These are phyloP conservation scores for Aureobasidium sp. DNA, from an alignment of 2,329 filamentous ascomycete species.

Conservation along the genomic window DNA sequence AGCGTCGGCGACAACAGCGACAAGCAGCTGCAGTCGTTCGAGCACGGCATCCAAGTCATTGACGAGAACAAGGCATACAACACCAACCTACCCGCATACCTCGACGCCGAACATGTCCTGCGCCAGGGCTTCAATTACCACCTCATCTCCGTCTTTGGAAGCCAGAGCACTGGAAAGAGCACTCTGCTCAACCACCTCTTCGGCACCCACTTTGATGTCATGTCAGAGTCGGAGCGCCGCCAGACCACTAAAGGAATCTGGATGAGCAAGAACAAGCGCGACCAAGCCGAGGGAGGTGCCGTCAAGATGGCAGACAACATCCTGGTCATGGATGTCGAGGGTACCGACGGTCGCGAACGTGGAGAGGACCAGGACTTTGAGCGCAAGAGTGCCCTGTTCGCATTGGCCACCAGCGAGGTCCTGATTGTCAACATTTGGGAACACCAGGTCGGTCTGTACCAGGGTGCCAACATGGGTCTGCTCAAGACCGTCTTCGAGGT, in stretches of 20 bases:
- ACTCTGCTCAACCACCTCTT: slow-evolving; percentile 95
- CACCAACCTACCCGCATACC: slow-evolving; percentile 69
- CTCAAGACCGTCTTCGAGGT: slow-evolving; percentile 99
- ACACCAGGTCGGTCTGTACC: slow-evolving; percentile 94
- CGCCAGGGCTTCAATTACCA: slow-evolving; percentile 98
- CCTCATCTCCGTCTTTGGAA: slow-evolving; percentile 96
- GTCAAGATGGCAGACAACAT: slow-evolving; percentile 90
- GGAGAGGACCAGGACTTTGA: slow-evolving; percentile 99
- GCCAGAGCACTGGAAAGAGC: slow-evolving; percentile 96
- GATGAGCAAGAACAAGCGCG: slow-evolving; percentile 92
- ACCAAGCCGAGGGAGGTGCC: slow-evolving; percentile 37
- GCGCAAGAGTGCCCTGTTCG: slow-evolving; percentile 94
- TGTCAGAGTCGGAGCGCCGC: slow-evolving; percentile 87
- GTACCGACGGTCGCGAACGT: slow-evolving; percentile 89
- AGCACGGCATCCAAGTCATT: slow-evolving; percentile 94
- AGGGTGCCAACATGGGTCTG: slow-evolving; percentile 97
- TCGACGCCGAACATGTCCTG: slow-evolving; percentile 69
- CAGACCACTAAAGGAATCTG: slow-evolving; percentile 99
- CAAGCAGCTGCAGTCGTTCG: slow-evolving; percentile 60
- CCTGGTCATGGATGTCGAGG: slow-evolving; percentile 98
- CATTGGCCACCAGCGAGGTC: slow-evolving; percentile 93
- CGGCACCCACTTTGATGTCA: slow-evolving; percentile 91
- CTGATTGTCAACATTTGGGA: slow-evolving; percentile 99
- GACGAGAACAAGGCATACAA: slow-evolving; percentile 97
- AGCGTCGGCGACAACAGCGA: slow-evolving; percentile 56